Conservation (phyloP, 306 rosid genomes). For the Acmispon strigosus region DNA sequence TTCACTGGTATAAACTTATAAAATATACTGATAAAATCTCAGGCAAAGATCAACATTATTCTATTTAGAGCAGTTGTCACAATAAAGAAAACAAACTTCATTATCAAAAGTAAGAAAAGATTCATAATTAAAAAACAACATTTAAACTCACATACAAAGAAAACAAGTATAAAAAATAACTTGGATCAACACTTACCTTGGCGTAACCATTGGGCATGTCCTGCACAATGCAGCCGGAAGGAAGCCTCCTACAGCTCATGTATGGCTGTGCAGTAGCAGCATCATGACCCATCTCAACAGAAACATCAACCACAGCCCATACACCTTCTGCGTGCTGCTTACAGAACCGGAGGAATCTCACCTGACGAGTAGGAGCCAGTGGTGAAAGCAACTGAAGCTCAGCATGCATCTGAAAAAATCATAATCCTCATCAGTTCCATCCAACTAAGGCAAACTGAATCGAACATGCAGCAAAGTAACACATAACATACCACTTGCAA, state of each 20-base stretch:
- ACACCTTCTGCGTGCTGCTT: conserved; percentile 86
- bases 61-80: conserved; percentile 22
- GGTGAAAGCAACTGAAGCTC: conserved; percentile 89
- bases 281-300: conserved; percentile 56
- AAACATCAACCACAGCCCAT: conserved; percentile 93
- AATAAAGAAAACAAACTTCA: conserved; percentile 3
- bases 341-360: conserved; percentile 74
- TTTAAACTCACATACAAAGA: background rate
- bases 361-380: conserved; percentile 63
- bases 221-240: conserved; percentile 85
- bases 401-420: conserved; percentile 56
- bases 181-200: conserved; percentile 40
- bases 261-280: conserved; percentile 34
- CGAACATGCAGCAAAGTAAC: conserved; percentile 9
- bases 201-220: conserved; percentile 93
- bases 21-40: background rate
- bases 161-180: background rate
- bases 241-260: conserved; percentile 67
- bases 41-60: conserved; percentile 1
- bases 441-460: background rate
- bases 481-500: conserved; percentile 50
- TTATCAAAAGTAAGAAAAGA: background rate
- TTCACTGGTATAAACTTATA: conserved; percentile 25
- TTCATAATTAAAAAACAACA: background rate
- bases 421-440: background rate